A percentile compares a stretch with the other conserved stretches of the same genome.
These are phyloP conservation scores for Talaromyces sp. DNA, from an alignment of 2,329 filamentous ascomycete genomes.

Conservation along the genomic window DNA sequence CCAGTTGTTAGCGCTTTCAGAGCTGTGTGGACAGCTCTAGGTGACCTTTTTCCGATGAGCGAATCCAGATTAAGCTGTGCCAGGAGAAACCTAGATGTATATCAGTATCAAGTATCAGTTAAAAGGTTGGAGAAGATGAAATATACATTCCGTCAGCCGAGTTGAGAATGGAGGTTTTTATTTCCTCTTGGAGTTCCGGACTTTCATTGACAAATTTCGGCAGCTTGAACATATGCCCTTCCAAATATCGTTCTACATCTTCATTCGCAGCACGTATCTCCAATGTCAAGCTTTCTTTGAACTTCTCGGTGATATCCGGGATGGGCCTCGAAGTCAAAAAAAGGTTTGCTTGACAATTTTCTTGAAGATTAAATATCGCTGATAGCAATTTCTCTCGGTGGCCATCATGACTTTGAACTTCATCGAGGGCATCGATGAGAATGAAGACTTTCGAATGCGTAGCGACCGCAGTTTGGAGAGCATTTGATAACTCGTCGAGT, in stretches of 20 bases:
- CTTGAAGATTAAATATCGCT: neutral
- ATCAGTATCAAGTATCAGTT: neutral
- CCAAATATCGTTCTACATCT: neutral
- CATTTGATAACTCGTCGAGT: neutral
- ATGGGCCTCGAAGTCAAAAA: neutral
- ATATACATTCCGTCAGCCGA: neutral
- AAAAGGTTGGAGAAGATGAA: neutral
- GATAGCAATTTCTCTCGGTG: neutral
- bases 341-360: neutral
- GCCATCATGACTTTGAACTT: neutral
- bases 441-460: neutral
- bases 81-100: neutral
- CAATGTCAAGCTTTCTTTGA: neutral
- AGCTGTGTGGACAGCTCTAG: neutral
- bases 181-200: neutral
- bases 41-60: neutral
- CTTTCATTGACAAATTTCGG: no score
- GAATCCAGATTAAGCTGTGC: neutral
- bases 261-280: neutral
- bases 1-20: no score
- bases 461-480: neutral
- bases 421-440: neutral
- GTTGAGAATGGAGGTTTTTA: neutral
- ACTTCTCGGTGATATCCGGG: neutral
- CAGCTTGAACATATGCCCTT: neutral